A percentile compares a stretch with the other conserved stretches of the same genome.
These are phyloP conservation scores for Hansenula lynferdii DNA, from an alignment of 1,139 yeast species.

Conservation along the genomic window DNA sequence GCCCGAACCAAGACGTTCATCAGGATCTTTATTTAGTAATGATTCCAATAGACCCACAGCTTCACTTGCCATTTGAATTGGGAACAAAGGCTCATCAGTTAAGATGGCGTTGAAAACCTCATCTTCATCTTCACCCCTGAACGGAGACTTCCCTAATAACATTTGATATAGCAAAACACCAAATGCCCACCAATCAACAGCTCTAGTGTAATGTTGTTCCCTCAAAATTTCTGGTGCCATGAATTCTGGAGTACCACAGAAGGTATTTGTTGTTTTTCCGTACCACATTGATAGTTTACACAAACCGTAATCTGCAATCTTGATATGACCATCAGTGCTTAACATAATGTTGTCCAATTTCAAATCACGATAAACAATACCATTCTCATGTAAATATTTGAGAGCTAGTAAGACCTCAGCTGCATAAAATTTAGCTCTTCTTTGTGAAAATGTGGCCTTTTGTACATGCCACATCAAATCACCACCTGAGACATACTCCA, in stretches of 20 bases:
- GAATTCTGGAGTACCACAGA: constrained; percentile 98
- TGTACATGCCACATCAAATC: constrained; percentile 99
- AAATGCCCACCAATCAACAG: constrained; percentile 99
- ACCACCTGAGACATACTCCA: constrained; percentile 98
- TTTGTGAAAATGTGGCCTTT: constrained; percentile 80
- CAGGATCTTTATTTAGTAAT: constrained; percentile 83
- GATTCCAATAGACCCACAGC: constrained; percentile 93
- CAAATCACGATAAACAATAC: constrained; percentile 94
- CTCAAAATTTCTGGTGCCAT: constrained; percentile 98
- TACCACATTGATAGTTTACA: constrained; percentile 96
- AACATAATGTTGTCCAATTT: constrained; percentile 89
- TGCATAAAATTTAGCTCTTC: constrained; percentile 94
- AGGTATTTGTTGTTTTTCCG: constrained; percentile 88
- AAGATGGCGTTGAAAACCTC: constrained; percentile 97
- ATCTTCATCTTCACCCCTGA: constrained; percentile 97
- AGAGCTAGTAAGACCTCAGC: constrained; percentile 91
- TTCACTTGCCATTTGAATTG: constrained; percentile 96
- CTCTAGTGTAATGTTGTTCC: constrained; percentile 87
- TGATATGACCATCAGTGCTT: constrained; percentile 91
- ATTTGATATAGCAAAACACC: constrained; percentile 95
- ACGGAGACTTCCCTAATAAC: constrained; percentile 95
- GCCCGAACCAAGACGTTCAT: constrained; percentile 77
- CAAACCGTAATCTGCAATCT: constrained; percentile 94
- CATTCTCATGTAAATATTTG: constrained; percentile 92
- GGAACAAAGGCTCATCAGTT: constrained; percentile 96